Evolutionary conservation across 2,329 filamentous ascomycete genomes (phyloP), one percentile per base, ranked within the genome.

Genomic region (Claviceps africana): DNA sequence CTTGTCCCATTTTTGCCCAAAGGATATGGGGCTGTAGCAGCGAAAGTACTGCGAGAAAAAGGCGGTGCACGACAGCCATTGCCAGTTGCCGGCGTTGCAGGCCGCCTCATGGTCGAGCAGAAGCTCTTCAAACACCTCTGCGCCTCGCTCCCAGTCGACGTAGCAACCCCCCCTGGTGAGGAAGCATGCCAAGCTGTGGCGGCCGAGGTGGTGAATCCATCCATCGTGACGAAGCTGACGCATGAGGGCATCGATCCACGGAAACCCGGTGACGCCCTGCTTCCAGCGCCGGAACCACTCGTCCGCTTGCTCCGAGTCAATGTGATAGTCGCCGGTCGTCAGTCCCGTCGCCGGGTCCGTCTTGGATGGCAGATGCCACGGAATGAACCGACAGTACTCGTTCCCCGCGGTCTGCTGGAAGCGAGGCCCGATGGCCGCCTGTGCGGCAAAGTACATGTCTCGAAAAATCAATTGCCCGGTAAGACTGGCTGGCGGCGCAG

Each of bases 391-490:
- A 40, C 79, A 83, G 56, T 83, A 69, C 0, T 74, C 65, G 59
- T 90, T 90, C 37, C 77, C 76, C 48, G 77, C 70, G 1, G 82
- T 83, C 59, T 86, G 83, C 1, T 69, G 72, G 58, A 87, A 89
- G 0, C 70, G 60, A 33, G 76, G 71, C 0, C 85, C 85, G 1
- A 88, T 68, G 0, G 78, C 74, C 1, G 85, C 83, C 62, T 90
- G 85, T 0, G 85, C 85, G 15, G 78, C 85, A 59, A 90, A 89
- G 65, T 89, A 90, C 86, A 90, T 90, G 62, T 90, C 86, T 17
- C 86, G 75, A 64, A 90, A 90, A 11, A 88, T 70, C 1, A 90
- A 67, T 59, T 90, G 86, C 2, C 86, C 86, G 0, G 76, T 81
- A 17, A 90, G 65, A 55, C 79, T 85, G n/a, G 79, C 79, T 0